These are phyloP conservation scores for Amanita muscaria DNA, from an alignment of 768 basidiomycete species.

Conservation along the genomic window DNA sequence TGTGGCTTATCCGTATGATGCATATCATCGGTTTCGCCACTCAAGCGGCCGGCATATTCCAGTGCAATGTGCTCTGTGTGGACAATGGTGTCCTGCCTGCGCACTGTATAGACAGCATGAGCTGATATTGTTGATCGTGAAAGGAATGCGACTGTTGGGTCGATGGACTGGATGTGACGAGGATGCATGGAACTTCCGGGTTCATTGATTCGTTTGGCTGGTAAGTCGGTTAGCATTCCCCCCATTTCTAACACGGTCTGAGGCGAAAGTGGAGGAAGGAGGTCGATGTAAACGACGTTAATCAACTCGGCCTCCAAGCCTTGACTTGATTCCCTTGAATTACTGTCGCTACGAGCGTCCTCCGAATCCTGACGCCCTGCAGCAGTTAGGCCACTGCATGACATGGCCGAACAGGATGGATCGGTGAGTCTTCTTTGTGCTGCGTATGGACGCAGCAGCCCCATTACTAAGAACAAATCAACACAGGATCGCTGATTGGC, in stretches of 20 bases:
- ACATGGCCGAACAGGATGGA: no score
- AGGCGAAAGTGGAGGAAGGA: conserved; percentile 31
- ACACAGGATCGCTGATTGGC: conserved; percentile 2
- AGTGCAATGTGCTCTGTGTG: conserved; percentile 43
- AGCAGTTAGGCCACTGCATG: no score
- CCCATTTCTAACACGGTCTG: no score
- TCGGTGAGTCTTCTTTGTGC: conserved; percentile 7
- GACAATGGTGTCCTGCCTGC: conserved; percentile 36
- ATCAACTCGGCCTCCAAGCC: conserved; percentile 20
- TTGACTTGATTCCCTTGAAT: conserved; percentile 23
- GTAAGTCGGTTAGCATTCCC: no score
- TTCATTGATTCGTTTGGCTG: conserved; percentile 16
- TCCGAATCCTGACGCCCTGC: conserved; percentile 23
- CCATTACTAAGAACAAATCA: conserved; percentile 28
- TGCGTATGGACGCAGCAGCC: conserved; percentile 33
- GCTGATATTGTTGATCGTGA: conserved; percentile 40
- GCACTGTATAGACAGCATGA: conserved; percentile 48
- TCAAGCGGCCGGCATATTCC: conserved; percentile 14
- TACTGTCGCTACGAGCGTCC: conserved; percentile 24
- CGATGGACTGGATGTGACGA: conserved; percentile 49
- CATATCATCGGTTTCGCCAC: not conserved
- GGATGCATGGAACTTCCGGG: conserved; percentile 34
- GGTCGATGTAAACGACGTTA: conserved; percentile 38
- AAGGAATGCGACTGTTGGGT: conserved; percentile 59
- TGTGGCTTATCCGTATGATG: conserved; percentile 22